Evolutionary conservation across 192 early-diverging fungal species (phyloP), one percentile per base, ranked within the genome.

Genomic region (Entophlyctis helioformis): DNA sequence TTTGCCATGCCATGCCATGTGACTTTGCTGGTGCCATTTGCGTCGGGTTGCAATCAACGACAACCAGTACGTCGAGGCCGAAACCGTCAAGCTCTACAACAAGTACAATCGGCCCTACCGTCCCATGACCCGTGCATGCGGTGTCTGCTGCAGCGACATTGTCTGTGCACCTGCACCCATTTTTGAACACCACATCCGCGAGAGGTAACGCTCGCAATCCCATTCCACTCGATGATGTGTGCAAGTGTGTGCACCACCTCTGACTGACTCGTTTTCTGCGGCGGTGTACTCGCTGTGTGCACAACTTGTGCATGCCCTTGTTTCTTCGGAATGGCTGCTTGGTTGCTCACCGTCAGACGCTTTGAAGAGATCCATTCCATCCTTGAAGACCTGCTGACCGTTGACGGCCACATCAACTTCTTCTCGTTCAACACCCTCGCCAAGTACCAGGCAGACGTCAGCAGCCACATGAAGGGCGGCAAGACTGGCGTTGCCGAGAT

Each of bases 71-170:
- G 53, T 50, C 2, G 56, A 57, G 25, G 33, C 31, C 26, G 35
- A 44, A 28, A 42, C 38, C 23, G 36, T 57, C 28, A 40, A 43
- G 22, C 21, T 44, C 43, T 57, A 31, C 26, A 18, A 57, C 11
- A 29, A 39, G 15, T 59, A 57, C 48, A 57, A 57, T 22, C 39
- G 39, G 21, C 54, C 54, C 31, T 57, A 23, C 32, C 26, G 56
- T 28, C 35, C 56, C 0, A 11, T 57, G 6, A 26, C 28, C 16
- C 35, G 56, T 22, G 25, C 22, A 3, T 55, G 53, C 47, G 46
- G 40, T 22, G 21, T 16, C 22, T 55, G 53, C 21, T n/a, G 42
- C 18, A 29, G 19, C 13, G 39, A 55, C 16, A 41, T 50, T 28
- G 24, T 23, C n/a, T 18, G 16, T 41, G 46, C 48, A 13, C 31